Conservation (phyloP, 2,329 filamentous ascomycete species). For the Coniochaeta sp. region DNA sequence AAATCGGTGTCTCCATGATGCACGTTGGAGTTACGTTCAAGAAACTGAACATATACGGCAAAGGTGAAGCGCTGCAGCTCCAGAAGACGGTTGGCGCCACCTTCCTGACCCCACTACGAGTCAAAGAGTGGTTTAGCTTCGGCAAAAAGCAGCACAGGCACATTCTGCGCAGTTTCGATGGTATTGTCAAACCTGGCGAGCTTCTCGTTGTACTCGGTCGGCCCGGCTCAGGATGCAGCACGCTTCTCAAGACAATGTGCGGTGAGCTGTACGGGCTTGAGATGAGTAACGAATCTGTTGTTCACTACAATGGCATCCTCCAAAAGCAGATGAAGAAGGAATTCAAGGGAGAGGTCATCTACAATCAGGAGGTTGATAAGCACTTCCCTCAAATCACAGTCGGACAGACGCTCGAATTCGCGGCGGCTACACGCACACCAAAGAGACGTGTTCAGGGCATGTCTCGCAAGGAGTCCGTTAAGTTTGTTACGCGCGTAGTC, state of each 20-base stretch:
- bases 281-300: constrained; percentile 38
- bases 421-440: constrained; percentile 61
- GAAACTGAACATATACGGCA: no score
- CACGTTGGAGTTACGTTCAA: no score
- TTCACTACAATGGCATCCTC: constrained; percentile 59
- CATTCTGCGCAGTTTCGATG: constrained; percentile 59
- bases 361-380: constrained; percentile 69
- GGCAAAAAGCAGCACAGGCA: constrained; percentile 44
- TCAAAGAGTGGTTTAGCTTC: no score
- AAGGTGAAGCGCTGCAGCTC: no score
- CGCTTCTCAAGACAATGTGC: constrained; percentile 54
- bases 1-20: no score
- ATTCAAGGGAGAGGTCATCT: constrained; percentile 61
- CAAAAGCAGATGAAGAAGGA: constrained; percentile 47
- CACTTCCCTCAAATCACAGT: constrained; percentile 76
- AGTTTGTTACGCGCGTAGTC: constrained; percentile 58
- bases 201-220: constrained; percentile 63
- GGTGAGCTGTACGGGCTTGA: constrained; percentile 53
- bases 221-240: constrained; percentile 58
- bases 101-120: no score
- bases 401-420: constrained; percentile 67
- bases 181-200: constrained; percentile 56
- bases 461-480: constrained; percentile 50
- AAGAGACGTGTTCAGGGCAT: constrained; percentile 57
- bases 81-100: no score